Base-by-base conservation (phyloP, 2,329 filamentous ascomycete genomes). In the Fusarium papillatum region DNA sequence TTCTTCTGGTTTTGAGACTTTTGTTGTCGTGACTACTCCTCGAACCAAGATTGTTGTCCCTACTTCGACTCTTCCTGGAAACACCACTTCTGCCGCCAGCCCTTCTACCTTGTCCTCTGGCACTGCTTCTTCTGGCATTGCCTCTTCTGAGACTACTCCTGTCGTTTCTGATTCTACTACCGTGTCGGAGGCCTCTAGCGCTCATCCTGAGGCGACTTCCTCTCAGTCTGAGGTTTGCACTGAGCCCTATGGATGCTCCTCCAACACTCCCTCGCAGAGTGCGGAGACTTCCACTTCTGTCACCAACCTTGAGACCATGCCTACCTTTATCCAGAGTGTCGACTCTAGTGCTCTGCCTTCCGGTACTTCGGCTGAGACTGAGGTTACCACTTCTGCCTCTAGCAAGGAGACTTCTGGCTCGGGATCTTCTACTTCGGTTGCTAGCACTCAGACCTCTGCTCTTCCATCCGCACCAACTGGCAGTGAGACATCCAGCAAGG, bases 261-360 rank as follows among this genome's bases (percentile, higher is more conserved):
- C 76, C 8, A 71, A 43, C 43, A 59, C 64, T 8, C 16, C 39
- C 5, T 26, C 41, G 5, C 41, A 61, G 34, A 39, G 36, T 9
- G 43, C 14, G 26, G 43, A 31, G 29, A 66, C 69, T 4, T 70
- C 76, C 1, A 29, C 57, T 22, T 71, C 53, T 6, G 8, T 71
- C 4, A 72, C 74, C 2, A 69, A 78, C 39, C 41, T 80, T 14
- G 78, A 80, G 69, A 79, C 78, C 1, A 75, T 79, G 64, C 78
- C 78, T 4, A 76, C 68, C 1, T n/a, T 77, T 22, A 29, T 69
- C 8, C 69, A 65, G 3, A 79, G 72, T 5, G 46, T 61, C 8
- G 70, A 61, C 24, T 78, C 78, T 7, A 77, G 69, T 17, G 78
- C 76, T 31, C 43, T 72, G 19, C 68, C 69, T 26, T 75, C 63